Base-by-base conservation (phyloP, 2,329 filamentous ascomycete genomes). In the Aspergillus aculeatus region DNA sequence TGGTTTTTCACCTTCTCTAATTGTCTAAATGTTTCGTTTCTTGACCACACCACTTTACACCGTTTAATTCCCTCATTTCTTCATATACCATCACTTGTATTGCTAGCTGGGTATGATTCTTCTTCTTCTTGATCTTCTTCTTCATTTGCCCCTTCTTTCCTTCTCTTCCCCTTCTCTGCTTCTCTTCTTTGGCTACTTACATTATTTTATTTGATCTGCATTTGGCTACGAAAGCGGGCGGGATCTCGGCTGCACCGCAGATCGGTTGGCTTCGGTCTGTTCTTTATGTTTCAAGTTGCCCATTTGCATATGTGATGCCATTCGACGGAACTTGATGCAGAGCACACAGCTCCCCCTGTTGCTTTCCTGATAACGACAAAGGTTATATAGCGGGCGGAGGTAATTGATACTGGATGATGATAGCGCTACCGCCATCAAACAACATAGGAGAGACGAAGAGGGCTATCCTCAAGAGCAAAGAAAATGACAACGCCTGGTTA, bases 101-200 rank as follows among this genome's bases (percentile, higher is more conserved):
- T 76, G 73, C 69, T 76, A 75, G 66, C 66, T 75, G 69, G 70
- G 66, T 73, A 75, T 70, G 71, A 71, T 67, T 16, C 62, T 69
- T 68, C 62, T 65, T 19, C 62, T 68, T 68, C 62, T 65, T 63
- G 56, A 62, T 54, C 60, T 68, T 65, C 62, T 62, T 54, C 59
- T 68, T 65, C 62, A 58, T 50, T 64, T 58, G 54, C 65, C 16
- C 59, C 58, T 59, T 61, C 54, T 58, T 66, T 60, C 61, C 47
- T 55, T 49, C 60, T 52, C 56, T 58, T 59, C 62, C 59, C 57
- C 64, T 58, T 60, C 58, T 64, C 47, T 50, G 61, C 56, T 64
- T 68, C 62, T 62, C 56, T 63, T 64, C 38, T 44, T 63, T 63
- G 59, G 48, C 62, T 56, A 59, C 67, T 65, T 54, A 54, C 55